Conservation (phyloP, 1,139 yeast genomes). For the Arxiozyma slooffiae region DNA sequence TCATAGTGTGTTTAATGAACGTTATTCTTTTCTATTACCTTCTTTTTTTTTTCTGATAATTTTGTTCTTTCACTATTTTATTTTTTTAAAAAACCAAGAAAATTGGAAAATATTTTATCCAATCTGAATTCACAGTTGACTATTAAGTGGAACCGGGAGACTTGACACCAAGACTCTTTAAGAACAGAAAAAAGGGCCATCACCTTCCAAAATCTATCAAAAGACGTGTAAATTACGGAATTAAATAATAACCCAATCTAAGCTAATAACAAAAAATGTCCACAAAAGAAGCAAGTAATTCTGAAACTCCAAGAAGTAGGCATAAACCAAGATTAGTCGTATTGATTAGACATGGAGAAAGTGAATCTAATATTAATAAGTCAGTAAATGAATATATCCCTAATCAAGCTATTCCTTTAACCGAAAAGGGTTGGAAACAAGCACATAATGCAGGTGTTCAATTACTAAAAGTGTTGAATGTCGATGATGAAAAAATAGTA, state of each 20-base stretch:
- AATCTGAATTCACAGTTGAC: neutral
- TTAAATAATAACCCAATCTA: neutral
- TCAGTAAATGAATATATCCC: conserved; percentile 65
- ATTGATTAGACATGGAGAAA: conserved; percentile 82
- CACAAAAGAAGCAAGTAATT: neutral
- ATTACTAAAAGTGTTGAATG: conserved; percentile 43
- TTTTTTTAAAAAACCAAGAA: too few species aligned
- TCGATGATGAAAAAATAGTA: conserved; percentile 36
- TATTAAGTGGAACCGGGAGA: neutral
- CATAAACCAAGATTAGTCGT: conserved; percentile 46
- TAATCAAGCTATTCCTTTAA: conserved; percentile 67
- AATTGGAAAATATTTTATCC: neutral
- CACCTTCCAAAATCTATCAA: too few species aligned
- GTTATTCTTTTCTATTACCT: neutral
- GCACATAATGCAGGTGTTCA: conserved; percentile 61
- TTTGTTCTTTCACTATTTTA: too few species aligned
- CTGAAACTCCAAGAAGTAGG: conserved; percentile 1
- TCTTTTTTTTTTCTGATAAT: neutral
- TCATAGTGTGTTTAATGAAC: neutral
- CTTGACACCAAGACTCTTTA: neutral
- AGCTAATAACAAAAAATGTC: neutral
- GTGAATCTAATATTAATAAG: conserved; percentile 81
- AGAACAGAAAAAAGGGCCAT: neutral
- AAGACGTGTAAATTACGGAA: neutral
- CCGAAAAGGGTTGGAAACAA: conserved; percentile 57